Percentiles rank a stretch among this genome's conserved stretches.
Conservation (phyloP, 2,329 filamentous ascomycete species). For the Fusarium penzigii region DNA sequence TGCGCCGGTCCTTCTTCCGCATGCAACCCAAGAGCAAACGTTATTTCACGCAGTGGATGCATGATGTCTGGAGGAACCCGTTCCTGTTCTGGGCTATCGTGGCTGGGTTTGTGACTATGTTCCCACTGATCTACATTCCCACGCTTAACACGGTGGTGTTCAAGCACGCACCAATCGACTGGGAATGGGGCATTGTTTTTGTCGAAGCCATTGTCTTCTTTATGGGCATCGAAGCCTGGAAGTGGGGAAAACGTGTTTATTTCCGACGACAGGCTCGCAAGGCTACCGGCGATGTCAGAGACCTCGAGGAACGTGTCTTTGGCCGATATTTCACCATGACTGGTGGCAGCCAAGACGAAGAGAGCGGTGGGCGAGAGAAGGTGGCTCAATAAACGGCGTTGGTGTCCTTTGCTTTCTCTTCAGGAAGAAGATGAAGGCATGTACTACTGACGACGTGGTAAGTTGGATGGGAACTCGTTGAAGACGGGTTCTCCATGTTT, state of each 20-base stretch:
- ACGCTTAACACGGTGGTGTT: slow-evolving; percentile 58
- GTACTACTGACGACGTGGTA: too few species aligned
- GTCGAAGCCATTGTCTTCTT: slow-evolving; percentile 58
- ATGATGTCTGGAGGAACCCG: slow-evolving; percentile 68
- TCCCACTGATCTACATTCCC: slow-evolving; percentile 57
- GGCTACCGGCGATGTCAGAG: slow-evolving; percentile 14
- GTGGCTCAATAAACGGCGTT: not conserved
- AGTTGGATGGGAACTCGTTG: too few species aligned
- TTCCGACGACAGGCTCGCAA: slow-evolving; percentile 35
- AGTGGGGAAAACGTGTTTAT: slow-evolving; percentile 55
- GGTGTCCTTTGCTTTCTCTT: too few species aligned
- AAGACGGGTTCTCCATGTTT: too few species aligned
- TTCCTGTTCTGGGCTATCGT: slow-evolving; percentile 66
- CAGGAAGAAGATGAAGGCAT: too few species aligned
- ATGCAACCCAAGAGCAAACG: slow-evolving; percentile 65
- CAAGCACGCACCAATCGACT: slow-evolving; percentile 57
- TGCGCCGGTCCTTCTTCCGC: slow-evolving; percentile 71
- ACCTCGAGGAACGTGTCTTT: slow-evolving; percentile 37
- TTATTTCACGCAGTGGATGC: slow-evolving; percentile 66
- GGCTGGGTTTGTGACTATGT: slow-evolving; percentile 46
- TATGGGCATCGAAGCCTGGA: slow-evolving; percentile 58
- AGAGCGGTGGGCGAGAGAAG: slow-evolving; percentile 9
- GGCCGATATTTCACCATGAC: slow-evolving; percentile 32
- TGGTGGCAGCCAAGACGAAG: slow-evolving; percentile 21
- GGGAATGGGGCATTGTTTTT: slow-evolving; percentile 64